phyloP scores from a whole-genome alignment of 2,329 filamentous ascomycete species.

The Madurella mycetomatis region DNA sequence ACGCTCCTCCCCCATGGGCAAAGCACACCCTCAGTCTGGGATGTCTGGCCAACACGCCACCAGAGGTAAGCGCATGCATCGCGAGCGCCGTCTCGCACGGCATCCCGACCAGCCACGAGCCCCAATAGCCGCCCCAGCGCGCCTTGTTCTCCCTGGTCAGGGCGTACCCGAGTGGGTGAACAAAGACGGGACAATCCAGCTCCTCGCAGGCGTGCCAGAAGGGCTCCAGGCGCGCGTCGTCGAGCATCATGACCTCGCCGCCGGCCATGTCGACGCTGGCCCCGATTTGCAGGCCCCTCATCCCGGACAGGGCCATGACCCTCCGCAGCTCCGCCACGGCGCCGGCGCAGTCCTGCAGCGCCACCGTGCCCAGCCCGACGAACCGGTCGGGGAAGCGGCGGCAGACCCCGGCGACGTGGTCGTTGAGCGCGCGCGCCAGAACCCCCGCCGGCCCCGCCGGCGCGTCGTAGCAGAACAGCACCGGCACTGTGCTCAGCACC shows the following conservation, averaged over 20 bases:
- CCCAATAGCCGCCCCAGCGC: slow-evolving; percentile 33
- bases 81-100: slow-evolving; percentile 34
- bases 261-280: slow-evolving; percentile 28
- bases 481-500: slow-evolving; percentile 34
- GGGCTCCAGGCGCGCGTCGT: slow-evolving; percentile 27
- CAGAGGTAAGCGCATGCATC: slow-evolving; percentile 31
- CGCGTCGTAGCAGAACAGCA: slow-evolving; percentile 37
- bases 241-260: slow-evolving; percentile 28
- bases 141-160: slow-evolving; percentile 30
- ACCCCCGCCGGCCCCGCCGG: slow-evolving; percentile 26
- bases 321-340: slow-evolving; percentile 30
- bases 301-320: slow-evolving; percentile 21
- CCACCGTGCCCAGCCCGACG: slow-evolving; percentile 33
- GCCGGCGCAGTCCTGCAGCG: slow-evolving; percentile 29
- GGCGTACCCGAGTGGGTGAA: slow-evolving; percentile 34
- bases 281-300: slow-evolving; percentile 34
- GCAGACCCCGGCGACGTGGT: slow-evolving; percentile 31
- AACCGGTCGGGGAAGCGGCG: slow-evolving; percentile 27
- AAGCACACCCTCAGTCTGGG: slow-evolving; percentile 32
- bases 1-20: slow-evolving; percentile 35
- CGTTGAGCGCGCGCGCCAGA: slow-evolving; percentile 32
- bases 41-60: slow-evolving; percentile 30
- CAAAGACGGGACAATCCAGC: slow-evolving; percentile 32
- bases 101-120: slow-evolving; percentile 35
- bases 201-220: slow-evolving; percentile 34